Evolutionary conservation across 192 early-diverging fungal species (phyloP), one percentile per base, ranked within the genome.

Genomic region (Backusella sp.): DNA sequence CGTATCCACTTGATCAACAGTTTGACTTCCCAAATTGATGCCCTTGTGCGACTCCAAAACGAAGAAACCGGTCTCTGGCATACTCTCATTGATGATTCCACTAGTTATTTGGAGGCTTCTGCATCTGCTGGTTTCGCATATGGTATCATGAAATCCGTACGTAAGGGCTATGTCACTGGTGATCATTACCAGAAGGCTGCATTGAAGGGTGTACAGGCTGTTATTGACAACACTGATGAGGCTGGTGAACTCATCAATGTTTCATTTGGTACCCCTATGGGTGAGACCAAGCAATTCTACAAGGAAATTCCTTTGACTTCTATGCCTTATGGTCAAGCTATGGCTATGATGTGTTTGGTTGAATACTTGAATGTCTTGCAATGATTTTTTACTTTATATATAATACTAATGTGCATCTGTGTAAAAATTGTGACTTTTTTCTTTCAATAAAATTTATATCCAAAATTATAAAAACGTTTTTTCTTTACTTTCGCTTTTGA

Each of bases 241-340:
- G 42, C 65, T 6, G 74, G 74, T 44, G 74, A 75, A 23, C 66
- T 75, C 15, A 66, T 68, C 44, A 35, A 75, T 7, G 67, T 69
- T 49, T 75, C 74, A 9, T 75, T 75, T 30, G 74, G 74, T 56
- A 75, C 74, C 3, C 74, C 74, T 35, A 69, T 75, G 66, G 65
- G 65, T 32, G 74, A 69, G 17, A 75, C 44, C 17, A 68, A 68
- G 34, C 66, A 75, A 36, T 67, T 68, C 19, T 75, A 75, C 30
- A 75, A 75, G 42, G 66, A 75, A 3, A 75, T 75, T 28, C 74
- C 65, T 21, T 46, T 75, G 15, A 75, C 74, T 15, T 68, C 66
- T 6, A 75, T 75, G 74, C 74, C 74, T 17, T 75, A 75, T 36
- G 74, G 74, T 44, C 74, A 75, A 11, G 74, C 74, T 17, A 75